Evolutionary conservation across 78 protist genomes (phyloP).

Genomic region (Chrysochromulina tobinii): DNA sequence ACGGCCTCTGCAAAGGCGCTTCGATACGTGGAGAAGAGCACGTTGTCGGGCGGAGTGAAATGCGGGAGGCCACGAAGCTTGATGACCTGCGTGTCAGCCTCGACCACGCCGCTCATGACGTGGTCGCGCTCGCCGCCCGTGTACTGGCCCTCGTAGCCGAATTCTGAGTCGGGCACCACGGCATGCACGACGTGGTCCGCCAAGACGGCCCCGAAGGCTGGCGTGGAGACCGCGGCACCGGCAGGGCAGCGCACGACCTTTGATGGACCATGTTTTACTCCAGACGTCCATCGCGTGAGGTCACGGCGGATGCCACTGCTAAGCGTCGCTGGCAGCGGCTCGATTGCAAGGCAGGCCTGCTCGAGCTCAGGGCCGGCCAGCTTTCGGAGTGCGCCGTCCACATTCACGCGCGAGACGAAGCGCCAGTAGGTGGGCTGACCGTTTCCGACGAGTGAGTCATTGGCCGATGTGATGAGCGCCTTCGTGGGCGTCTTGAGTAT

Average conservation of each 20-base stretch:
- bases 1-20: neutral
- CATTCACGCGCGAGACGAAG: neutral
- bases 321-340: neutral
- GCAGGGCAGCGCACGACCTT: neutral
- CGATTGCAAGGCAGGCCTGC: neutral
- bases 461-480: neutral
- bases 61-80: neutral
- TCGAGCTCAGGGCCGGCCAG: neutral
- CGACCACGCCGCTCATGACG: neutral
- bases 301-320: neutral
- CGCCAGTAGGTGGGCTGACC: neutral
- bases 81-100: neutral
- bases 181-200: neutral
- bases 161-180: conserved; percentile 14
- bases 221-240: neutral
- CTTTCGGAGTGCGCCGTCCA: neutral
- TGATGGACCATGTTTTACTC: neutral
- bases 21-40: neutral
- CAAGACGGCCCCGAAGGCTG: neutral
- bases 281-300: neutral
- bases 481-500: too few relatives aligned
- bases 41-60: neutral
- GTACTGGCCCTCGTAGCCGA: conserved; percentile 16
- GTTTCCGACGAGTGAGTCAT: neutral
- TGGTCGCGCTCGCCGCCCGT: conserved; percentile 6